Evolutionary conservation across 495 filamentous ascomycete species (phyloP), one percentile per base, ranked within the genome.

Genomic region (Penicillium psychrofluorescens): DNA sequence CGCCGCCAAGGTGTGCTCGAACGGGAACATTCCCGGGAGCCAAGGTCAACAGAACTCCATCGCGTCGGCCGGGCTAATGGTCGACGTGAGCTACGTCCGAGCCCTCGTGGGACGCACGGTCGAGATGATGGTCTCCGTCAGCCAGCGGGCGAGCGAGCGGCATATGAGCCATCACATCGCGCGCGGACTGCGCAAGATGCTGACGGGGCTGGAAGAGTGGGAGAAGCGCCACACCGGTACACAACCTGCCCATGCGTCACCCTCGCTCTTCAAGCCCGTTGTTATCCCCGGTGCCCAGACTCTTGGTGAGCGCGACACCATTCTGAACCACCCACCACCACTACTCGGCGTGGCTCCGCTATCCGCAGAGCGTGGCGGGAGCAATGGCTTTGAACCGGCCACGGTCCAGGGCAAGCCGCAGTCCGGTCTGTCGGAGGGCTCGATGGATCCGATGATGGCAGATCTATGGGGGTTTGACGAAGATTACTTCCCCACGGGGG

Each of bases 81-180:
- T 73, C 14, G 62, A 73, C 40, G 55, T 68, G 15, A 50, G 50
- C 8, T 66, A 74, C 33, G 70, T 75, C 29, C 73, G 71, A 33
- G 47, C 58, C 2, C 44, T 74, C 29, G 74, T 76, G 9, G 66
- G 62, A 11, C 62, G 58, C 14, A 64, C 74, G 15, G 63, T 76
- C 43, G 63, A 67, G 38, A 47, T 77, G 53, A 70, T 77, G 63
- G 56, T 70, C 1, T 65, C 62, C 7, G 73, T 67, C 43, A 74
- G 74, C 42, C 65, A 67, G 40, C 56, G 64, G 11, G 72, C 71
- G 11, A 74, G 73, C 38, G 72, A 77, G 50, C 68, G 69, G 11
- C 75, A 78, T 46, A 64, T 78, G 7, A 75, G 74, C 44, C 69
- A 74, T 38, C 71, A 77, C 38, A 72, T 78, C 33, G 71, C 74